phyloP scores from a whole-genome alignment of 2,329 filamentous ascomycete species.

The Nectriaceae sp. region DNA sequence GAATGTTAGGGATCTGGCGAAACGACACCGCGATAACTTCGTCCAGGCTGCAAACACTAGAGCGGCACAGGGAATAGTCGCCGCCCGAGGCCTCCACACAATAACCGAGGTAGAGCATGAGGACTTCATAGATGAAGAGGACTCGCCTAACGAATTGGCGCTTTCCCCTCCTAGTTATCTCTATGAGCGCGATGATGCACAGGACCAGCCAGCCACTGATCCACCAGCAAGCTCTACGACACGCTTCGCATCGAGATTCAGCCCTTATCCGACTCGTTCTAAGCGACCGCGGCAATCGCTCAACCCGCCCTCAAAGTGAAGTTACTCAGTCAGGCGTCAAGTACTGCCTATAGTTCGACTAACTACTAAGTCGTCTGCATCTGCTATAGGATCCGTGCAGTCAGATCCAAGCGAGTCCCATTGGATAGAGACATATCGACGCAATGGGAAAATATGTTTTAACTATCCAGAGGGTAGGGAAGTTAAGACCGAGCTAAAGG shows the following conservation, averaged over 20 bases:
- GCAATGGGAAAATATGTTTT: background rate
- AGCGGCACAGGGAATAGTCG: background rate
- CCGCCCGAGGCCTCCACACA: background rate
- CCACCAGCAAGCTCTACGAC: no score
- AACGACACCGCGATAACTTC: constrained; percentile 37
- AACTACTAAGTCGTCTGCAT: background rate
- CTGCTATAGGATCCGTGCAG: background rate
- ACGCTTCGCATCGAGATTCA: no score
- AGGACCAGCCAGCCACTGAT: no score
- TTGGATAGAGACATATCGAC: background rate
- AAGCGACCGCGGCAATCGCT: background rate
- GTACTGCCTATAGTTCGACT: background rate
- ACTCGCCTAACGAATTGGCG: no score
- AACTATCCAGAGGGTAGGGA: background rate
- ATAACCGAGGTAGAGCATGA: background rate
- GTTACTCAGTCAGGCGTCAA: background rate
- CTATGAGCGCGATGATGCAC: no score
- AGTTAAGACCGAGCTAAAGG: background rate
- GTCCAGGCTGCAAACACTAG: constrained; percentile 32
- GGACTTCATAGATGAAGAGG: no score
- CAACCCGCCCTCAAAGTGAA: constrained; percentile 1
- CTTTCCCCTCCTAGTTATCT: no score
- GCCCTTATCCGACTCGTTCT: no score
- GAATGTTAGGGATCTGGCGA: constrained; percentile 41
- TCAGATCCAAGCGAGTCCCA: background rate